Base-by-base conservation (phyloP, 2,329 filamentous ascomycete genomes). In the Stagonosporopsis cucurbitacearum region DNA sequence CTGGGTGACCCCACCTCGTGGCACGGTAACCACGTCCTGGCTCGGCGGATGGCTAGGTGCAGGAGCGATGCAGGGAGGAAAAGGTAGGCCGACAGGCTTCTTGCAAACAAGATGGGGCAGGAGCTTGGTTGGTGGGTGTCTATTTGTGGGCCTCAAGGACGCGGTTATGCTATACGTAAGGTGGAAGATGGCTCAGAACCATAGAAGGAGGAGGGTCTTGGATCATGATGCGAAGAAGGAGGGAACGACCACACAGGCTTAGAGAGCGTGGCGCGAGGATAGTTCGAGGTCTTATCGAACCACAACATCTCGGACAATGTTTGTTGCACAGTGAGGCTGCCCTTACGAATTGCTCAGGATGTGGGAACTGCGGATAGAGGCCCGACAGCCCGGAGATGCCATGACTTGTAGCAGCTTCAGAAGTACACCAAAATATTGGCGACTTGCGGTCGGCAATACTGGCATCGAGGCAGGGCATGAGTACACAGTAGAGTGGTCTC, bases 51-150 rank as follows among this genome's bases (percentile, higher is more conserved):
- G 63, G 66, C 41, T 13, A 50, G 54, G 12, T 42, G 62, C 22
- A 50, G 66, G 44, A 15, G 35, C 42, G 6, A 42, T 62, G 63
- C 11, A 48, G n/a, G 12, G 57, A 28, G 9, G 58, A 72, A 72
- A 80, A 32, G 79, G 32, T 23, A 32, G 48, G 36, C 42, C 83
- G 3, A 84, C 85, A 0, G 88, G 90, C 0, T 80, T 98, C 23
- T 75, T 99, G 28, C 90, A 95, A 69, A 86, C 90, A 64, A 86
- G 88, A 55, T 98, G 95, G 92, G 95, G 92, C 1, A 83, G 95
- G 52, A 97, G 91, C 68, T 80, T 99, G 2, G 83, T 95, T 1
- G 95, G 95, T 1, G 95, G 95, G 0, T 95, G 91, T 71, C 77
- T 96, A 19, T 96, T 94, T 67, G 88, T 98, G 15, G 87, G 96